These are phyloP conservation scores for Exobasidium rhododendri DNA, from an alignment of 1,284 basidiomycete genomes.

Conservation along the genomic window DNA sequence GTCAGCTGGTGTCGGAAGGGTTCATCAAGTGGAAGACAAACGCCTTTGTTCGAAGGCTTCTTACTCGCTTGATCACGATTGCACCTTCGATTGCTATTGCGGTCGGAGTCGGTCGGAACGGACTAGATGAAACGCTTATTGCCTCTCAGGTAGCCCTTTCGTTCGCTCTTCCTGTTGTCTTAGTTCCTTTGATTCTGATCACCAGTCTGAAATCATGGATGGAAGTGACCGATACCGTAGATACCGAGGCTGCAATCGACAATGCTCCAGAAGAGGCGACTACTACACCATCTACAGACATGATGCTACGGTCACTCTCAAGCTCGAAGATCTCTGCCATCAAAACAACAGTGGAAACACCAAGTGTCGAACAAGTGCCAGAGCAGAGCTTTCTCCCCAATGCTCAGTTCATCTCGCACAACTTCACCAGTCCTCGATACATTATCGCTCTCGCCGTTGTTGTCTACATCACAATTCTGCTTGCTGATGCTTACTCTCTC, in stretches of 20 bases:
- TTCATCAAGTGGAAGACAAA: constrained; percentile 86
- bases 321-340: not conserved
- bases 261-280: not conserved
- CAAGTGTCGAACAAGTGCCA: not conserved
- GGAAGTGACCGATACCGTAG: constrained; percentile 20
- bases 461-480: constrained; percentile 30
- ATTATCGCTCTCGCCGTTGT: constrained; percentile 22
- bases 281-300: not conserved
- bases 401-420: not conserved
- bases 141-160: constrained; percentile 82
- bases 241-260: not conserved
- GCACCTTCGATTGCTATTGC: constrained; percentile 83
- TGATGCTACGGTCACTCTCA: not conserved
- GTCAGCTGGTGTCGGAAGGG: constrained; percentile 87
- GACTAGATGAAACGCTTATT: constrained; percentile 67
- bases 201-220: constrained; percentile 37
- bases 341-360: not conserved
- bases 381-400: not conserved
- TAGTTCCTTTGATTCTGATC: constrained; percentile 42
- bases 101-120: constrained; percentile 68
- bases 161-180: constrained; percentile 72
- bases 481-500: constrained; percentile 32
- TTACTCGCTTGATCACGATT: constrained; percentile 80
- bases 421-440: constrained; percentile 29
- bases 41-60: constrained; percentile 72